Base-by-base conservation (phyloP, 805 yeast genomes). In the Yueomyces sp. region DNA sequence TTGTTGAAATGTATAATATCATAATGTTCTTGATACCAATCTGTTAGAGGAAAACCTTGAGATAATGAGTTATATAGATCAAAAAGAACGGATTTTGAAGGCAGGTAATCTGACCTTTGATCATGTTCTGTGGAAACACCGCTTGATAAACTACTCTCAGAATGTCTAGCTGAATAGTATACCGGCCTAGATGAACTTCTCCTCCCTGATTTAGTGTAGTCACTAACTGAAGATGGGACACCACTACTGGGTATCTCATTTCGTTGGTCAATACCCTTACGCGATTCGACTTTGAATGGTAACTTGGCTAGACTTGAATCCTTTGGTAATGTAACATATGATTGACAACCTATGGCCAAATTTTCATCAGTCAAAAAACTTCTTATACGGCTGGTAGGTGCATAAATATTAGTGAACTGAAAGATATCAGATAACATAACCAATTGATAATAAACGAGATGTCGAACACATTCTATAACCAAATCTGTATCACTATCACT, bases 401-500 rank as follows among this genome's bases (percentile, higher is more conserved):
- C 92, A 64, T 92, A 92, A 28, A 80, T 76, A 62, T 86, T 90
- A 40, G 79, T 67, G 58, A 88, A 92, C 57, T 88, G 96, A 60
- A 92, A 90, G 12, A 92, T 76, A 57, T 90, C 97, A 11, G 85
- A 69, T 7, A 88, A 71, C 11, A 81, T 75, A 31, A 92, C 78
- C 52, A 96, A 85, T 50, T 81, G 80, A 64, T 90, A 92, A 60
- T 90, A 94, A 66, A 88, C 74, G 43, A 92, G 67, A 63, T 92
- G 96, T 60, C 85, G 94, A 36, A 94, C 79, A 58, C 96, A 88
- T 55, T 84, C 87, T 44, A 79, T 76, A 2, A 95, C 85, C 42
- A 90, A 67, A 26, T 72, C 67, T 50, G 78, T 79, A 55, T 87
- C 94, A 36, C 95, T 81, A 53, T 84, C 78, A 2, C 96, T 85